Base-by-base conservation (phyloP, 805 yeast species). In the Saccharomycopsis fodiens region DNA sequence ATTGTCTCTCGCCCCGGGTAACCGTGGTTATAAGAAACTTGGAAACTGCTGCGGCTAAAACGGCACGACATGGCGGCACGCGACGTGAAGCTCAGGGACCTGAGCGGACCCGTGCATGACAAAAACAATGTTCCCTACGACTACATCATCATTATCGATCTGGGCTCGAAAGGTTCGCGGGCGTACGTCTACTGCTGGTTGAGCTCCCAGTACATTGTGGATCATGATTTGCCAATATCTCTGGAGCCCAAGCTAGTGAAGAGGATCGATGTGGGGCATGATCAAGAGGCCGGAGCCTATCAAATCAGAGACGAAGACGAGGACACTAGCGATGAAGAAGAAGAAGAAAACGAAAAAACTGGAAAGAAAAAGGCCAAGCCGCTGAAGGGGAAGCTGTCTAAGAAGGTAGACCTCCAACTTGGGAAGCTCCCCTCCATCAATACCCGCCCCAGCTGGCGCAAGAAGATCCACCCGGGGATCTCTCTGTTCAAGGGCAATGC, bases 141-240 rank as follows among this genome's bases (percentile, higher is more conserved):
- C 57, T 79, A 78, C 56, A 72, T 79, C 2, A 69, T 79, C 2
- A 67, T 79, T 3, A 71, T 79, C 2, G 86, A 79, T 58, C 75
- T 84, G 1, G 85, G 86, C 0, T 77, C 84, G 2, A 76, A 70
- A 47, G 85, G 85, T 0, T 73, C 83, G 0, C 58, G 85, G 16
- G 83, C 79, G 0, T 76, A 68, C 53, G 68, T 79, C 1, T 79
- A 79, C 60, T 67, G 72, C 45, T 81, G 51, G 53, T 13, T 50
- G 16, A 50, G 42, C 31, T 31, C 39, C 5, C 22, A 47, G 20
- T 47, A 47, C 35, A 27, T 50, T 13, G 48, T 27, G 6, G 51
- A 44, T n/a, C 34, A 50, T 29, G 46, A 34, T 29, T n/a, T n/a
- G n/a, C n/a, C n/a, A n/a, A 45, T 59, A 16, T 23, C 30, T 12